These are phyloP conservation scores for Fusarium odoratissimum DNA, from an alignment of 2,329 filamentous ascomycete genomes.

Conservation along the genomic window DNA sequence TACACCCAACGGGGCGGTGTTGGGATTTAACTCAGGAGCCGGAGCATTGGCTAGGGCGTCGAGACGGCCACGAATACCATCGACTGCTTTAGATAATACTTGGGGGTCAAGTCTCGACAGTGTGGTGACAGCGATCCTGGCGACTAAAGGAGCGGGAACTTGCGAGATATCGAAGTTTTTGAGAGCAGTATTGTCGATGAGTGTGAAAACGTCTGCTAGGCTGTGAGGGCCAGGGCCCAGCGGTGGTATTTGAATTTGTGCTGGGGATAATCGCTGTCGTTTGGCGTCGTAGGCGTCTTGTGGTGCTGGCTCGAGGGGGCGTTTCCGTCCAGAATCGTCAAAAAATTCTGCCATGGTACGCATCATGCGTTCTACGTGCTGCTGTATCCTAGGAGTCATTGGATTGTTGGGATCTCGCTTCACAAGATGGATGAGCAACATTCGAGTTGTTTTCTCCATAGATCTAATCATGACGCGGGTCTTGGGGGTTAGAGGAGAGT, in stretches of 20 bases:
- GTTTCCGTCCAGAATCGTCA: conserved; percentile 83
- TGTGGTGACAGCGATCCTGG: conserved; percentile 84
- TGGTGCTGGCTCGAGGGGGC: conserved; percentile 76
- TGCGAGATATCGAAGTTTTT: conserved; percentile 85
- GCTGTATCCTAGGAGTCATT: conserved; percentile 81
- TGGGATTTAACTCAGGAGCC: conserved; percentile 63
- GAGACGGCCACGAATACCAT: conserved; percentile 67
- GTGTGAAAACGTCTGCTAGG: conserved; percentile 85
- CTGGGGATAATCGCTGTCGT: conserved; percentile 73
- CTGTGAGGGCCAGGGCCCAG: conserved; percentile 81
- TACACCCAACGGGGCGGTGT: conserved; percentile 71
- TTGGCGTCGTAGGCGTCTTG: conserved; percentile 84
- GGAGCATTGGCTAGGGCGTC: conserved; percentile 58
- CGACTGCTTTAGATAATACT: conserved; percentile 77
- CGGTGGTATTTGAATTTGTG: conserved; percentile 70
- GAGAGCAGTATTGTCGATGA: conserved; percentile 78
- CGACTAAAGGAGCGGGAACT: conserved; percentile 79
- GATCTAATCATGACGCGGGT: conserved; percentile 87
- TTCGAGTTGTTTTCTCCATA: conserved; percentile 92
- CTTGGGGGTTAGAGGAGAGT: conserved; percentile 80
- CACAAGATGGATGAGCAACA: conserved; percentile 83
- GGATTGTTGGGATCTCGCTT: conserved; percentile 89
- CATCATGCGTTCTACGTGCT: conserved; percentile 85
- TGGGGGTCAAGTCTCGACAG: conserved; percentile 77
- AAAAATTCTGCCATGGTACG: conserved; percentile 82